Base-by-base conservation (phyloP, 768 basidiomycete genomes). In the Leucosporidium creatinivorum region DNA sequence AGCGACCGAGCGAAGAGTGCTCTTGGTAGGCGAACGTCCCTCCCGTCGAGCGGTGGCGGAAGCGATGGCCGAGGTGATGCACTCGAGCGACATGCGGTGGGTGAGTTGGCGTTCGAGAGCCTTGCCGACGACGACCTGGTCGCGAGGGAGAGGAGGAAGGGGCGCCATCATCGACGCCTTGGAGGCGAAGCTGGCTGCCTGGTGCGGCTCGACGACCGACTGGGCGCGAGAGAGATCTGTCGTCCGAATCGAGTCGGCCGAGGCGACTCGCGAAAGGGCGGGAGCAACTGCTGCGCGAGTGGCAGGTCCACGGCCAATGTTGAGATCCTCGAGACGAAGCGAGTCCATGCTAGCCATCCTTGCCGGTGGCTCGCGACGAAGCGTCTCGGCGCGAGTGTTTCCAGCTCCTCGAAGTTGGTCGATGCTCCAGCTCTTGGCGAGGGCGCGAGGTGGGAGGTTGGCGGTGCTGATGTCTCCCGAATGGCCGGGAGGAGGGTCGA, bases 401-500 rank as follows among this genome's bases (percentile, higher is more conserved):
- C 23, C 26, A 12, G 51, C 33, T 26, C 31, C 62, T 13, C 48
- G 33, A 31, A 50, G 48, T n/a, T 63, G 52, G 48, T 63, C 59
- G 30, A 66, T 57, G 49, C 67, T 68, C 70, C 70, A 72, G 44
- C 64, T 68, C 18, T 64, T 58, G 4, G 64, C 62, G 15, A 72
- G 57, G 1, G 64, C 48, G 4, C 60, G 63, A 1, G 66, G 31
- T 5, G 55, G 61, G 25, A 21, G 28, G 31, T 25, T 51, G n/a
- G 36, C 51, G 12, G 50, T n/a, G 8, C 19, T 47, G 33, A 51
- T 31, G 18, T 19, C 18, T 6, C 47, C 44, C 25, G 65, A 18
- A n/a, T 75, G 74, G 3, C 73, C 78, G 0, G 86, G 86, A 18
- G 87, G 87, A 26, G 90, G 89, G 76, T 93, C 90, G 69, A 96